Evolutionary conservation across 2,329 filamentous ascomycete genomes (phyloP).

Genomic region (Trichocomaceae sp.): DNA sequence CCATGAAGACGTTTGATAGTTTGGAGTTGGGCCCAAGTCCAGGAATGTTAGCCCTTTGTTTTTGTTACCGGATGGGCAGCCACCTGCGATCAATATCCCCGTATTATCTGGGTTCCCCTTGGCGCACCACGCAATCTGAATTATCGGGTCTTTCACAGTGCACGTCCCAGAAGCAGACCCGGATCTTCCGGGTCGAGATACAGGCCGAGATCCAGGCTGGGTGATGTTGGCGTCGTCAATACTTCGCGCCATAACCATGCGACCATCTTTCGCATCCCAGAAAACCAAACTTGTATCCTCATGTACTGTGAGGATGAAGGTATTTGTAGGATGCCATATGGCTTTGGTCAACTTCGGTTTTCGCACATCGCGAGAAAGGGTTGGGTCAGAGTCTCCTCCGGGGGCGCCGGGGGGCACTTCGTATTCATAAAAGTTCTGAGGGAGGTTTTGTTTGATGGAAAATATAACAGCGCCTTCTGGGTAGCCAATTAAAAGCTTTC

Average conservation of each 20-base stretch:
- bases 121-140: constrained; percentile 82
- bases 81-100: constrained; percentile 77
- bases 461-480: constrained; percentile 80
- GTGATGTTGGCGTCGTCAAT: constrained; percentile 68
- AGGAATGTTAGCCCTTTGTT: constrained; percentile 79
- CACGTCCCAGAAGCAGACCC: constrained; percentile 45
- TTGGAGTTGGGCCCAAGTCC: constrained; percentile 80
- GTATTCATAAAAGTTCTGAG: constrained; percentile 76
- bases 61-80: constrained; percentile 59
- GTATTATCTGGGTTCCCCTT: constrained; percentile 93
- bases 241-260: constrained; percentile 75
- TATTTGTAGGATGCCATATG: constrained; percentile 90
- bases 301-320: constrained; percentile 77
- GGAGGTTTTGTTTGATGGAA: constrained; percentile 85
- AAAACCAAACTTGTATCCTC: constrained; percentile 89
- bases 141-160: constrained; percentile 65
- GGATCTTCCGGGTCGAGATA: constrained; percentile 37
- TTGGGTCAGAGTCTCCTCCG: constrained; percentile 64
- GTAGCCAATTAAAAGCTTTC: constrained; percentile 87
- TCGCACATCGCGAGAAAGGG: constrained; percentile 55
- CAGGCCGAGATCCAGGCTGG: constrained; percentile 53
- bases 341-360: constrained; percentile 73
- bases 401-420: constrained; percentile 72
- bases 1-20: constrained; percentile 89
- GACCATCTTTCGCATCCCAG: constrained; percentile 88